These are phyloP conservation scores for Pleoardoris graminearum DNA, from an alignment of 2,329 filamentous ascomycete genomes.

Conservation along the genomic window DNA sequence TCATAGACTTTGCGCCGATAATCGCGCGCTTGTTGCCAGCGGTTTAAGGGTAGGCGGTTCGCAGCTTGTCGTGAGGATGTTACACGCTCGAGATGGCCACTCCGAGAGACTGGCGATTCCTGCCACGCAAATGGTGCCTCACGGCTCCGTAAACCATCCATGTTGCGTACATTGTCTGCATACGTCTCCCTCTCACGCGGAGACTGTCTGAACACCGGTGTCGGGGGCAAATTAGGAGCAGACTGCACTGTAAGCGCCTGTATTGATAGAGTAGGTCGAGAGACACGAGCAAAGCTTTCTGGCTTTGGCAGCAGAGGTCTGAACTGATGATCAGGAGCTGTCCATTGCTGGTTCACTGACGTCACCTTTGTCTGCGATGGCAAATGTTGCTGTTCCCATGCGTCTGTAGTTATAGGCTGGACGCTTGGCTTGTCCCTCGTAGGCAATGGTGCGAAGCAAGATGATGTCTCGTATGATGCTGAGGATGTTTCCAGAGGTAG, in stretches of 20 bases:
- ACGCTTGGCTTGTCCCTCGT: neutral
- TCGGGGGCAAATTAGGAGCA: too few species aligned
- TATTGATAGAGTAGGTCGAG: neutral
- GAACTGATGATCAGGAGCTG: neutral
- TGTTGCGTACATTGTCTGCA: neutral
- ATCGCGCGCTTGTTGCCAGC: constrained; percentile 15
- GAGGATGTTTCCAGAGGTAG: neutral
- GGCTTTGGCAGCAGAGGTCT: neutral
- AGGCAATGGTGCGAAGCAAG: neutral
- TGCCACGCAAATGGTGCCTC: neutral
- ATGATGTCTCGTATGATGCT: neutral
- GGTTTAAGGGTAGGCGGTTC: neutral
- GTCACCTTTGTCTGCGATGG: neutral
- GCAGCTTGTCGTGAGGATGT: too few species aligned
- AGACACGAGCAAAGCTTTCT: neutral
- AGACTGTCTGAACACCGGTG: neutral
- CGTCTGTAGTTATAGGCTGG: neutral
- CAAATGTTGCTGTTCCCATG: neutral
- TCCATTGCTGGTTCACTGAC: neutral
- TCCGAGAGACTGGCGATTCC: too few species aligned
- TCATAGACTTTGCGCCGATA: constrained; percentile 16
- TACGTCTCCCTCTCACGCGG: neutral
- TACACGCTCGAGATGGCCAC: too few species aligned
- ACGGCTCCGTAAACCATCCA: too few species aligned
- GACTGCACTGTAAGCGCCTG: neutral